phyloP scores from a whole-genome alignment of 768 basidiomycete species.

The Mycena vitilis region DNA sequence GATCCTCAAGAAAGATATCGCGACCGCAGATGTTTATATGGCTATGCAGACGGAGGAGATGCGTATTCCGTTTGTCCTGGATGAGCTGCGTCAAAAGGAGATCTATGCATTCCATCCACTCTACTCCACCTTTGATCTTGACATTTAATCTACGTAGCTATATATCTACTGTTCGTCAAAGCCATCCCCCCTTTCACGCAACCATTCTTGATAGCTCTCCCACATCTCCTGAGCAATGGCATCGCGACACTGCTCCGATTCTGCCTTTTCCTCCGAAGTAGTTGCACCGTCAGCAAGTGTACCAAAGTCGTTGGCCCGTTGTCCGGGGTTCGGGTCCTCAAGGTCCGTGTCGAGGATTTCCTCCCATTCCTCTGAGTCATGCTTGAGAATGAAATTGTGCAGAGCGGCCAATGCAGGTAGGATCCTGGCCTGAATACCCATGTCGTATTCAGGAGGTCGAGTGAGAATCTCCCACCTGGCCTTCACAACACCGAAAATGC shows the following conservation, averaged over 20 bases:
- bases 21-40: background rate
- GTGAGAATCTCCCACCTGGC: background rate
- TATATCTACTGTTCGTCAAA: no score
- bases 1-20: background rate
- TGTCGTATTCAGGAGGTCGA: background rate
- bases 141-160: no score
- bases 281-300: background rate
- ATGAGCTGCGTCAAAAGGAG: background rate
- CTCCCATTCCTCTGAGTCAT: background rate
- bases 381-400: background rate
- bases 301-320: background rate
- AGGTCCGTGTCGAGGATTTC: background rate
- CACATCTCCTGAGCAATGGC: slow-evolving; percentile 1
- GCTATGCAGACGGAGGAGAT: background rate
- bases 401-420: background rate
- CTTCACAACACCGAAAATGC: background rate
- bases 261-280: background rate
- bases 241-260: background rate
- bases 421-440: background rate
- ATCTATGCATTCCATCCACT: background rate
- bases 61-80: background rate
- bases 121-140: background rate
- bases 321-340: background rate
- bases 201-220: background rate
- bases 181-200: background rate